Evolutionary conservation across 2,329 filamentous ascomycete species (phyloP), one percentile per base, ranked within the genome.

Genomic region (Colletotrichum sp.): DNA sequence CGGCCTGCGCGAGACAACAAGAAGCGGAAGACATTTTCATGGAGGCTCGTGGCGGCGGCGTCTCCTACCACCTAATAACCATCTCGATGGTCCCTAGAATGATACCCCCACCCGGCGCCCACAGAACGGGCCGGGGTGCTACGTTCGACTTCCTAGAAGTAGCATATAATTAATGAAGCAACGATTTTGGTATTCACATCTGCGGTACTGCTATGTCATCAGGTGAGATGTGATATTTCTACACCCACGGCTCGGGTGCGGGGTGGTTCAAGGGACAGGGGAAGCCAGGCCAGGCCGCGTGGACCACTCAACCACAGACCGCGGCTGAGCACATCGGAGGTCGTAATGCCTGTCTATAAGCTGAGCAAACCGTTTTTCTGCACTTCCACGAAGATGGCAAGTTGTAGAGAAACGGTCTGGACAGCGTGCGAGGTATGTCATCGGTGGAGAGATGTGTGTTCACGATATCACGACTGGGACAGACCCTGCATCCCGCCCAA

Each of bases 91-190:
- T 55, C 52, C 75, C 34, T 71, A 75, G 75, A 77, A 75, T 77
- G 75, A 77, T 77, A 77, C 75, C 75, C 75, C 69, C 75, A 52
- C 44, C 75, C 61, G 68, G 71, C 62, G 22, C 67, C 72, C 52
- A 36, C 44, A 52, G 62, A 16, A 57, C 36, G 74, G 71, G 52
- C 57, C 70, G 74, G 74, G 70, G 73, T 76, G 70, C 71, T 72
- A 69, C 57, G 63, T 36, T 52, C 44, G 30, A 63, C 19, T 22
- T 72, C 55, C 36, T 69, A 76, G 66, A 76, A 49, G 74, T 72
- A 76, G 71, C 61, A 74, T 69, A 63, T 61, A 76, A 29, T 61
- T 76, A 76, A 76, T 69, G 74, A 76, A 74, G 74, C 64, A 74
- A 76, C 30, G 74, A 74, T 19, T 61, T 69, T n/a, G 57, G 55